Evolutionary conservation across 2,329 filamentous ascomycete species (phyloP).

Genomic region (Fusarium liriodendri): DNA sequence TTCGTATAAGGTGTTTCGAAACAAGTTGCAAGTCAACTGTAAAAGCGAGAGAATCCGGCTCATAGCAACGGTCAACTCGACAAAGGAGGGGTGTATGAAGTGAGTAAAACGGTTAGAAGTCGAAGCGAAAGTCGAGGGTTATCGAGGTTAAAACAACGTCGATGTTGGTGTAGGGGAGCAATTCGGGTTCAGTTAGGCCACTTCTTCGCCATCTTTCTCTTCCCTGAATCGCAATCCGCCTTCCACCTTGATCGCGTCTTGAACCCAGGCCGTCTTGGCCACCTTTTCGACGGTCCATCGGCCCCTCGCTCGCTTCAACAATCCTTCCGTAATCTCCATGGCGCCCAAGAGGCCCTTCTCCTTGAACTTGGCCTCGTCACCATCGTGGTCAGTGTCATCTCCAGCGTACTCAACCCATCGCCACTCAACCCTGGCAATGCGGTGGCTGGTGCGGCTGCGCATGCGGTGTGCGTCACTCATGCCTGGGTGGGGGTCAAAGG

Average conservation of each 20-base stretch:
- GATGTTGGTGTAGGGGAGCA: not conserved
- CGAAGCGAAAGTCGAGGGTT: constrained; percentile 4
- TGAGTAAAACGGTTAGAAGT: not conserved
- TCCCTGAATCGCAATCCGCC: constrained; percentile 70
- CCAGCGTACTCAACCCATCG: constrained; percentile 89
- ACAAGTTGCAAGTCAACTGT: constrained; percentile 18
- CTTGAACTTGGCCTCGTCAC: constrained; percentile 68
- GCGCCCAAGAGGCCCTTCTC: constrained; percentile 78
- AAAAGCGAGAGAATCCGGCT: constrained; percentile 3
- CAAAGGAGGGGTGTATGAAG: constrained; percentile 1
- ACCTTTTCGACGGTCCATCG: constrained; percentile 83
- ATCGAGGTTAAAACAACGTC: not conserved
- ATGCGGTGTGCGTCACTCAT: constrained; percentile 81
- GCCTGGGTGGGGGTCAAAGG: constrained; percentile 89
- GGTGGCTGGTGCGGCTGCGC: constrained; percentile 86
- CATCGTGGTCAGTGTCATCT: constrained; percentile 87
- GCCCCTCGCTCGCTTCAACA: constrained; percentile 84
- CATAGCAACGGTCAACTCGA: not conserved
- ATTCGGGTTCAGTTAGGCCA: constrained; percentile 44
- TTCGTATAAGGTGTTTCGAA: constrained; percentile 10
- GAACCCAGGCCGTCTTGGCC: constrained; percentile 79
- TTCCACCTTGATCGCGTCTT: constrained; percentile 75
- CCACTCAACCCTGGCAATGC: constrained; percentile 97
- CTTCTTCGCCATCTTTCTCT: constrained; percentile 67
- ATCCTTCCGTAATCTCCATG: constrained; percentile 82